phyloP scores from a whole-genome alignment of 2,329 filamentous ascomycete species.

The Curvularia eragrostidis region DNA sequence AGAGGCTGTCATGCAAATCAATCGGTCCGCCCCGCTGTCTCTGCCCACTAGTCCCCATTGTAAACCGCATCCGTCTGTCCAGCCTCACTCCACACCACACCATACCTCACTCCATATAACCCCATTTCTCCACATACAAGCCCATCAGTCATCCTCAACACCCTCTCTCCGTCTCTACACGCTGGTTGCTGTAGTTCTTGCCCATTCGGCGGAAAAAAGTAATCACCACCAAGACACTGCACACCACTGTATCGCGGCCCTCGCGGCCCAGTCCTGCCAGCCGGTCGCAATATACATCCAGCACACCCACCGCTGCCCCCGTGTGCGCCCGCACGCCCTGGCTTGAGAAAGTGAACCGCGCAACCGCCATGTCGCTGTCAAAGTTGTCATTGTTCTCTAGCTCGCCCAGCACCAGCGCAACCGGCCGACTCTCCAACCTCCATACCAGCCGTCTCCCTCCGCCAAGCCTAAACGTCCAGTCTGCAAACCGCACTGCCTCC shows the following conservation, averaged over 20 bases:
- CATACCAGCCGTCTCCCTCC: slow-evolving; percentile 31
- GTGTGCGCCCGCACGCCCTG: slow-evolving; percentile 34
- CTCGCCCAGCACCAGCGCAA: slow-evolving; percentile 21
- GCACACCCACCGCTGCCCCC: slow-evolving; percentile 39
- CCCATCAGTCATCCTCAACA: background rate
- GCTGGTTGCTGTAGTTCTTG: slow-evolving; percentile 28
- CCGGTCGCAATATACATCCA: slow-evolving; percentile 35
- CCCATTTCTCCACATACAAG: background rate
- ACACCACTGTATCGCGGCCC: slow-evolving; percentile 39
- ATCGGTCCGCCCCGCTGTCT: background rate
- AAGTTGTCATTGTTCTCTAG: background rate
- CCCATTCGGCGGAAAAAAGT: slow-evolving; percentile 41
- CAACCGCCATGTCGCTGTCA: slow-evolving; percentile 27
- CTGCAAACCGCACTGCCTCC: slow-evolving; percentile 42
- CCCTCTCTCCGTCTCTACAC: slow-evolving; percentile 6
- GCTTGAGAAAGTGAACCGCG: slow-evolving; percentile 41
- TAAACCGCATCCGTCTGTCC: background rate
- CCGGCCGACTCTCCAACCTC: slow-evolving; percentile 22
- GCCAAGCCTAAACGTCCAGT: slow-evolving; percentile 33
- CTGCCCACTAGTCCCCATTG: background rate
- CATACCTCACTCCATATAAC: background rate
- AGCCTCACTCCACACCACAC: background rate
- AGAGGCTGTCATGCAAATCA: background rate
- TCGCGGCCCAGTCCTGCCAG: slow-evolving; percentile 1
- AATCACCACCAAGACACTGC: slow-evolving; percentile 37